Evolutionary conservation across 148 eudicot genomes (phyloP).

Genomic region (Camellia sinensis): DNA sequence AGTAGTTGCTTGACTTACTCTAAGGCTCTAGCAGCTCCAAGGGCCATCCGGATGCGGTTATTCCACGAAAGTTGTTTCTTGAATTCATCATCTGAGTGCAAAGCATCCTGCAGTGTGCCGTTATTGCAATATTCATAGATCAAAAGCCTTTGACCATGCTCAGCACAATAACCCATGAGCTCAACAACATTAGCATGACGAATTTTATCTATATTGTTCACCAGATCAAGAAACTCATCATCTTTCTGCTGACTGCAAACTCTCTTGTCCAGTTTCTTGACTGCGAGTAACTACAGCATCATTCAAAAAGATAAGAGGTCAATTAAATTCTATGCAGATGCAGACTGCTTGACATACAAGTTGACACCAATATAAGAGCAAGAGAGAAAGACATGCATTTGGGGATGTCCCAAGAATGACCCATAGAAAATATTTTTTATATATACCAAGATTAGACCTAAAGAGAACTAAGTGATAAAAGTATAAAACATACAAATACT

Average conservation of each 20-base stretch:
- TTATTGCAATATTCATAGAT: conserved; percentile 79
- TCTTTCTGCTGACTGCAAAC: conserved; percentile 63
- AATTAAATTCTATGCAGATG: conserved; percentile 1
- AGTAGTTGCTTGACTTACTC: conserved; percentile 56
- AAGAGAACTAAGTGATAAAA: not conserved
- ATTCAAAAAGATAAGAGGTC: conserved; percentile 14
- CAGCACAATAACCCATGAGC: conserved; percentile 83
- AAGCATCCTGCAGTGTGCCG: conserved; percentile 78
- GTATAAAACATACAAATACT: not conserved
- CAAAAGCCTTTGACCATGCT: conserved; percentile 84
- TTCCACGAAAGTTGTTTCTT: conserved; percentile 76
- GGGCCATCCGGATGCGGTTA: conserved; percentile 81
- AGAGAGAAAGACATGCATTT: not conserved
- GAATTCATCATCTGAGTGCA: conserved; percentile 82
- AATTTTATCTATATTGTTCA: conserved; percentile 66
- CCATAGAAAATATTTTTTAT: not conserved
- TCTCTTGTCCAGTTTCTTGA: conserved; percentile 85
- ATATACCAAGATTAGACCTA: conserved; percentile 7
- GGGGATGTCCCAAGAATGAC: not conserved
- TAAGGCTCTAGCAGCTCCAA: conserved; percentile 95
- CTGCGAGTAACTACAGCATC: conserved; percentile 66
- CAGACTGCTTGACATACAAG: not conserved
- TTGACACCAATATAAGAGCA: conserved; percentile 2
- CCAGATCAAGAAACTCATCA: conserved; percentile 76
- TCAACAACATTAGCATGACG: conserved; percentile 88